Evolutionary conservation across 2,329 filamentous ascomycete species (phyloP).

Genomic region (Aspergillus calidoustus): DNA sequence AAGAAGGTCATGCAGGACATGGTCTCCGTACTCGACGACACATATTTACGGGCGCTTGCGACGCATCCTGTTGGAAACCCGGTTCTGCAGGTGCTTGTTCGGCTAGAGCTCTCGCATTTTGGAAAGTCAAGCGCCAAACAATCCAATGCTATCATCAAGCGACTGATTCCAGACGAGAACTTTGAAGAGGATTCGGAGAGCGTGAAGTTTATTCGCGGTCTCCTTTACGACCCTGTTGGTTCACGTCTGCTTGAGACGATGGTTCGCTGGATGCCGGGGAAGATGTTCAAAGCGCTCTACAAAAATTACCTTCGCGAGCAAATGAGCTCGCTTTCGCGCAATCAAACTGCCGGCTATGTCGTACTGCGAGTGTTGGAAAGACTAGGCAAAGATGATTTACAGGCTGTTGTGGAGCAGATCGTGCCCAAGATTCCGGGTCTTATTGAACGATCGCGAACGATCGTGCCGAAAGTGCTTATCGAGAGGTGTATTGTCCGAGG

Average conservation of each 20-base stretch:
- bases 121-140: constrained; percentile 69
- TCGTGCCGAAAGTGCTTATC: constrained; percentile 79
- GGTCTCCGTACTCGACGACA: constrained; percentile 74
- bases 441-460: constrained; percentile 74
- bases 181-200: constrained; percentile 74
- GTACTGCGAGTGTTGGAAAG: constrained; percentile 82
- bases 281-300: constrained; percentile 88
- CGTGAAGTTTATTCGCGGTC: constrained; percentile 79
- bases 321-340: constrained; percentile 79
- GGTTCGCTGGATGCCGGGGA: constrained; percentile 78
- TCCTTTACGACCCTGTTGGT: constrained; percentile 88
- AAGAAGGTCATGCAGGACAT: constrained; percentile 82
- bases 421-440: constrained; percentile 73
- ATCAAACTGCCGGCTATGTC: constrained; percentile 88
- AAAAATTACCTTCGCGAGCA: constrained; percentile 77
- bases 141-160: constrained; percentile 71
- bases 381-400: constrained; percentile 82
- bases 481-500: constrained; percentile 77
- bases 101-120: constrained; percentile 79
- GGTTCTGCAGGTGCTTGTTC: constrained; percentile 85
- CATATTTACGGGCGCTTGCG: constrained; percentile 79
- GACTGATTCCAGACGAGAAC: constrained; percentile 78
- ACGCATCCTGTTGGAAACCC: constrained; percentile 91
- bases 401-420: constrained; percentile 72
- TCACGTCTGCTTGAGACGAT: constrained; percentile 89